A percentile compares a stretch with the other conserved stretches of the same genome.
Evolutionary conservation across 768 basidiomycete genomes (phyloP).

Genomic region (Cytidiella melzeri): DNA sequence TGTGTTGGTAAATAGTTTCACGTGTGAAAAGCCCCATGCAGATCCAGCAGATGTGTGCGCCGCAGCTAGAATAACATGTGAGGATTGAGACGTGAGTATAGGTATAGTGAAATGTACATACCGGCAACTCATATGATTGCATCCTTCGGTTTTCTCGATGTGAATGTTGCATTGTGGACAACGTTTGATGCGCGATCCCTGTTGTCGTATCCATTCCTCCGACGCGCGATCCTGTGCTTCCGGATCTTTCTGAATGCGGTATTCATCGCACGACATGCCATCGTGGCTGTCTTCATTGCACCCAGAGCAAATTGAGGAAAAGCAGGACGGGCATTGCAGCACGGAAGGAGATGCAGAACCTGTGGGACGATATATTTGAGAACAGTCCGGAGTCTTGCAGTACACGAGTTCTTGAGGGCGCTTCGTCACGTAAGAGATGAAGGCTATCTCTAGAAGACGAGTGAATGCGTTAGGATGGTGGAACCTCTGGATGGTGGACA

Average conservation of each 20-base stretch:
- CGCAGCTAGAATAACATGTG: slow-evolving; percentile 25
- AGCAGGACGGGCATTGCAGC: slow-evolving; percentile 44
- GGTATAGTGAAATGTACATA: neutral
- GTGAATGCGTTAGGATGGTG: slow-evolving; percentile 11
- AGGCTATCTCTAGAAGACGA: slow-evolving; percentile 17
- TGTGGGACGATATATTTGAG: slow-evolving; percentile 22
- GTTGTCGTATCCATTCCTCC: slow-evolving; percentile 31
- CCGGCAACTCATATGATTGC: slow-evolving; percentile 48
- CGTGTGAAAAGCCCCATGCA: slow-evolving; percentile 39
- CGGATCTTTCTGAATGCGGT: neutral
- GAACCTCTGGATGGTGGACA: slow-evolving; percentile 12
- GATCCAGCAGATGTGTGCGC: slow-evolving; percentile 49
- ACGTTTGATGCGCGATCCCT: slow-evolving; percentile 29
- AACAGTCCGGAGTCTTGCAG: slow-evolving; percentile 25
- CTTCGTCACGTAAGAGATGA: slow-evolving; percentile 16
- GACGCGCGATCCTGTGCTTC: slow-evolving; percentile 33
- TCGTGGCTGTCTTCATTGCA: slow-evolving; percentile 47
- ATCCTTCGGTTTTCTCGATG: slow-evolving; percentile 47
- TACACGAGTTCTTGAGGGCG: slow-evolving; percentile 18
- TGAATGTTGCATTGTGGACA: slow-evolving; percentile 41
- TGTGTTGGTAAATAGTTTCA: slow-evolving; percentile 15
- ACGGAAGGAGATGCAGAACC: neutral
- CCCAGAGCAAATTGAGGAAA: slow-evolving; percentile 38
- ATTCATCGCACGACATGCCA: slow-evolving; percentile 41
- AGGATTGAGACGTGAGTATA: neutral